These are phyloP conservation scores for Xylaria venustula DNA, from an alignment of 495 filamentous ascomycete genomes.

Conservation along the genomic window DNA sequence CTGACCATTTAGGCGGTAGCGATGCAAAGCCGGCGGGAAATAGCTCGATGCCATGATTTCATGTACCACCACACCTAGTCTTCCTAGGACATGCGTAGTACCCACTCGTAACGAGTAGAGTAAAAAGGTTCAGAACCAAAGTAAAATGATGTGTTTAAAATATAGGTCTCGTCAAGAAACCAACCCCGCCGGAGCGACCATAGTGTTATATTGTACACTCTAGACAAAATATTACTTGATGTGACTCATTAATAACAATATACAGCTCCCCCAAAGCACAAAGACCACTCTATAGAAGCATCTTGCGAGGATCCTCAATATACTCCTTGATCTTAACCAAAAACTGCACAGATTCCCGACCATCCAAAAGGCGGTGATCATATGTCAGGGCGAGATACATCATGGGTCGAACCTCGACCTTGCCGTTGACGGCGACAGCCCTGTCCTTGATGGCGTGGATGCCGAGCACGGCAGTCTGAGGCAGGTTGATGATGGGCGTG, in stretches of 20 bases:
- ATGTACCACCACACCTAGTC: too few species aligned
- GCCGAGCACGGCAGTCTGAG: conserved; percentile 91
- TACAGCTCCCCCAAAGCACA: neutral
- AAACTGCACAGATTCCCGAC: conserved; percentile 95
- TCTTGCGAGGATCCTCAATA: conserved; percentile 92
- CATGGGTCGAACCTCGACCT: conserved; percentile 94
- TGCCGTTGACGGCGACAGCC: conserved; percentile 83
- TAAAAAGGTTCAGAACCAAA: too few species aligned
- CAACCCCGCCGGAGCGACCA: neutral
- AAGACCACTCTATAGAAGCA: conserved; percentile 60
- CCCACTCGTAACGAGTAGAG: too few species aligned
- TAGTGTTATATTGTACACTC: conserved; percentile 10
- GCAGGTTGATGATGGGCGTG: conserved; percentile 98
- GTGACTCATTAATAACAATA: conserved; percentile 2
- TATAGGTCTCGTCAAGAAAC: neutral
- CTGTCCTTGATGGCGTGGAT: conserved; percentile 98
- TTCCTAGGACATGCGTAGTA: too few species aligned
- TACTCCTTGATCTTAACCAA: conserved; percentile 98
- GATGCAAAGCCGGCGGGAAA: too few species aligned
- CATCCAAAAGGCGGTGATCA: conserved; percentile 92
- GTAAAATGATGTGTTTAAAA: too few species aligned
- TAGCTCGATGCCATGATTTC: too few species aligned
- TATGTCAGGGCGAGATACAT: conserved; percentile 99
- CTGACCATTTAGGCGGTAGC: too few species aligned
- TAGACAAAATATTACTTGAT: conserved; percentile 7